phyloP scores from a whole-genome alignment of 257 asterid species.

The Solanum corneliomulleri region DNA sequence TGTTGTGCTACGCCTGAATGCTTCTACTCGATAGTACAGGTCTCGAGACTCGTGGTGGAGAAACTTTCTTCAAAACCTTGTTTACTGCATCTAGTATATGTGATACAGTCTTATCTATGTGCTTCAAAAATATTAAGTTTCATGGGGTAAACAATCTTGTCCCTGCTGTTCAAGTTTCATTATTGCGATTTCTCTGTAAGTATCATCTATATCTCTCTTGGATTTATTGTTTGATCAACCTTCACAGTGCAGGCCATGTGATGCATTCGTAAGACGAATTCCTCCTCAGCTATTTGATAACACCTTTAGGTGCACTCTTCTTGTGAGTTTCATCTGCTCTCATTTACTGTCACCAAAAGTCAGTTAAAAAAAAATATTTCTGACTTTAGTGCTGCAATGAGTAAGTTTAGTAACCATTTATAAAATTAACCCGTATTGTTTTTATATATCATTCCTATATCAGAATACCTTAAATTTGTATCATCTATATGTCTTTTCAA shows the following conservation, averaged over 20 bases:
- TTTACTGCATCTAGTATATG: background rate
- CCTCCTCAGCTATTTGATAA: background rate
- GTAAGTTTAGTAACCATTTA: background rate
- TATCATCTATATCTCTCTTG: background rate
- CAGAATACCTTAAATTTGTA: too few relatives aligned
- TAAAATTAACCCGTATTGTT: too few relatives aligned
- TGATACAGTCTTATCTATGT: background rate
- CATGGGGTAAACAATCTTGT: background rate
- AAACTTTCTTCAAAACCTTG: background rate
- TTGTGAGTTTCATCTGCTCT: background rate
- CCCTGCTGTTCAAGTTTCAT: background rate
- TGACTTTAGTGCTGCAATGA: background rate
- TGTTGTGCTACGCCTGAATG: background rate
- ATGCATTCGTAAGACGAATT: background rate
- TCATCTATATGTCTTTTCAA: background rate
- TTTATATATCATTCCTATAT: too few relatives aligned
- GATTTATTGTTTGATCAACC: background rate
- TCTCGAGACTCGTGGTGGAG: background rate
- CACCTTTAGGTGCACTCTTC: background rate
- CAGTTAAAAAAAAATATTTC: background rate
- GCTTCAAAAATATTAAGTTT: background rate
- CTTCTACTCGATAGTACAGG: background rate
- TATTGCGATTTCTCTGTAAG: background rate
- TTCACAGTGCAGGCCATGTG: background rate
- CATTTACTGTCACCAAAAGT: background rate